Conservation (phyloP, 495 filamentous ascomycete species). For the Lepidopterella palustris region DNA sequence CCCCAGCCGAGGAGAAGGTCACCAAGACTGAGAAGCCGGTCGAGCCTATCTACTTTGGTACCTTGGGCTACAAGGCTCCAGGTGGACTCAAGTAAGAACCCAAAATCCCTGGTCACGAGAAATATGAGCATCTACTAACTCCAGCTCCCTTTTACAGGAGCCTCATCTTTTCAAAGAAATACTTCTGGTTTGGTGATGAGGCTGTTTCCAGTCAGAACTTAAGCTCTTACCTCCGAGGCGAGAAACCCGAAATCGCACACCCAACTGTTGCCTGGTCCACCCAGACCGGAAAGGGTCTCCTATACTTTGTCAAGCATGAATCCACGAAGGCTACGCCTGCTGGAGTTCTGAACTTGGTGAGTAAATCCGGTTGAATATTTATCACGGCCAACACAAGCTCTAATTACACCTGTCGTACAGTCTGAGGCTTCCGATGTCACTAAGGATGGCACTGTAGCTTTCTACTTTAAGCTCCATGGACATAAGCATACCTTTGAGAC, state of each 20-base stretch:
- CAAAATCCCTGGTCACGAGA: not conserved
- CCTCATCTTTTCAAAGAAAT: conserved; percentile 64
- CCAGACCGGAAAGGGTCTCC: conserved; percentile 90
- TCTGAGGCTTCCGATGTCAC: conserved; percentile 75
- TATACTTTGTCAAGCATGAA: conserved; percentile 84
- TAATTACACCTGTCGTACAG: conserved; percentile 40
- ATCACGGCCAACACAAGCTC: conserved; percentile 4
- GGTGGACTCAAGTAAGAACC: conserved; percentile 77
- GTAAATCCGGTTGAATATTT: conserved; percentile 23
- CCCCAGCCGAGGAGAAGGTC: conserved; percentile 35
- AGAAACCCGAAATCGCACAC: conserved; percentile 78
- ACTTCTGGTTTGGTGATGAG: conserved; percentile 91
- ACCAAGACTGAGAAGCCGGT: conserved; percentile 49
- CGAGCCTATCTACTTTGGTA: conserved; percentile 66
- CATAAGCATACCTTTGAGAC: conserved; percentile 91
- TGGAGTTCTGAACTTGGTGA: conserved; percentile 79
- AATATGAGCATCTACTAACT: conserved; percentile 23
- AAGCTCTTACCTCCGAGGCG: conserved; percentile 67
- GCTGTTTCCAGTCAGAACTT: conserved; percentile 69
- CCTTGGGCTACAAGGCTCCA: conserved; percentile 78
- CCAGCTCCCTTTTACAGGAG: conserved; percentile 38
- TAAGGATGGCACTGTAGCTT: conserved; percentile 67
- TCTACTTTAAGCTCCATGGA: conserved; percentile 73
- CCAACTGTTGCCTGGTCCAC: conserved; percentile 79
- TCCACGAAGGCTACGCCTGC: conserved; percentile 72